Evolutionary conservation across 2,329 filamentous ascomycete species (phyloP), one percentile per base, ranked within the genome.

Genomic region (Microdochium paspali): DNA sequence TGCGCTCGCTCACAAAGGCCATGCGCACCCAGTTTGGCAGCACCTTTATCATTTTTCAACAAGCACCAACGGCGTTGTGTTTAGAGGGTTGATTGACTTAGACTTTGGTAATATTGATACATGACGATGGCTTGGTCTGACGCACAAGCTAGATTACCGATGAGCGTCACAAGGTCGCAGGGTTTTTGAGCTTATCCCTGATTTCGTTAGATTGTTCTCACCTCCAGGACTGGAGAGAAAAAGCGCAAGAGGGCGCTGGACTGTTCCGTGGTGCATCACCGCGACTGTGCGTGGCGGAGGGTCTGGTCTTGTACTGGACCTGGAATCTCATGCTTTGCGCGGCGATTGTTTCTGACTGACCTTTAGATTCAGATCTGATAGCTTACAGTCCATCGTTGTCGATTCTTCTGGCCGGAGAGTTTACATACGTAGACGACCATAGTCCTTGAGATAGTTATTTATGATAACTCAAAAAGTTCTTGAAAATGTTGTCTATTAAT

Each of bases 61-160:
- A 58, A 57, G 59, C 60, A 62, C 60, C 59, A 52, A 54, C 50
- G 61, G 61, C 61, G 61, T 64, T 62, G 50, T 54, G 58, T 55
- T 50, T 60, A 61, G 60, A 60, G 50, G 60, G 53, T 56, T 49
- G 55, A 54, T 51, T 61, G 56, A 48, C 31, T 60, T 62, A 63
- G 61, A 64, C 54, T 56, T 56, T 53, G 47, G 58, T 58, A 56
- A 55, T 56, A 40, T 40, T 40, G 12, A 40, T 21, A 21, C 35
- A 21, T 20, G 35, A 40, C 35, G 23, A 40, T 7, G 6, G 35
- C 35, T 20, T 21, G 35, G 6, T 18, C 18, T 15, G 20, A 12
- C 35, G 18, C 35, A 15, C 10, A 20, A 40, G 35, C 35, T 10
- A 21, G 18, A 20, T 10, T 20, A 21, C 23, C 10, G 6, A 12